Conservation (phyloP, 495 filamentous ascomycete genomes). For the Jackrogersella multiformis region DNA sequence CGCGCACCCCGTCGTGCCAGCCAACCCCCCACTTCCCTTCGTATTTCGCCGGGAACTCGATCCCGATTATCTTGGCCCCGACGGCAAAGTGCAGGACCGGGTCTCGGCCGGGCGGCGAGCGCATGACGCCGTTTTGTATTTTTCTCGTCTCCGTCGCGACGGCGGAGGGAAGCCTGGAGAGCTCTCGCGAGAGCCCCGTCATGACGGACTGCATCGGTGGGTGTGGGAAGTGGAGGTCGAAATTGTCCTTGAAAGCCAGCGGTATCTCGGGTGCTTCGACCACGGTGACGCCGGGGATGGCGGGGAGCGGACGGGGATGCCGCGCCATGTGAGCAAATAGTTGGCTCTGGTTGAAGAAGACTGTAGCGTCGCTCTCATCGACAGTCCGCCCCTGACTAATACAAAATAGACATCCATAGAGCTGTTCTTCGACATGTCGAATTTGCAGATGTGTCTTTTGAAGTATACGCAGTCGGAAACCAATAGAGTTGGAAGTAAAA, state of each 20-base stretch:
- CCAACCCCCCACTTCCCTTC: slow-evolving; percentile 59
- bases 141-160: slow-evolving; percentile 47
- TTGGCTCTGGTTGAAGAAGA: slow-evolving; percentile 52
- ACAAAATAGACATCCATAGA: slow-evolving; percentile 56
- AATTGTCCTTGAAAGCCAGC: slow-evolving; percentile 48
- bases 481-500: slow-evolving; percentile 46
- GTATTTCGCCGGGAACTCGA: slow-evolving; percentile 56
- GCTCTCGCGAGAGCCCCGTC: slow-evolving; percentile 43
- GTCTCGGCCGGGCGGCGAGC: slow-evolving; percentile 50
- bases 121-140: slow-evolving; percentile 42
- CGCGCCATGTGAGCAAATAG: slow-evolving; percentile 53
- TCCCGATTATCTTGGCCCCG: slow-evolving; percentile 55
- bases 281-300: slow-evolving; percentile 51
- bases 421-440: slow-evolving; percentile 48
- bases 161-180: slow-evolving; percentile 48
- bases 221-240: slow-evolving; percentile 56
- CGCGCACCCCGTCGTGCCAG: slow-evolving; percentile 57
- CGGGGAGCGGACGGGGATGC: slow-evolving; percentile 54
- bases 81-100: slow-evolving; percentile 51
- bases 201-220: slow-evolving; percentile 44
- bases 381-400: slow-evolving; percentile 47
- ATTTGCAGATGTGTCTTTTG: slow-evolving; percentile 54
- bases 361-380: slow-evolving; percentile 54
- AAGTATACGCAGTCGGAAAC: slow-evolving; percentile 53
- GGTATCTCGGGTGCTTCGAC: slow-evolving; percentile 44